Evolutionary conservation across 129 eudicot genomes (phyloP), one percentile per base, ranked within the genome.

Genomic region (Arctium minus): DNA sequence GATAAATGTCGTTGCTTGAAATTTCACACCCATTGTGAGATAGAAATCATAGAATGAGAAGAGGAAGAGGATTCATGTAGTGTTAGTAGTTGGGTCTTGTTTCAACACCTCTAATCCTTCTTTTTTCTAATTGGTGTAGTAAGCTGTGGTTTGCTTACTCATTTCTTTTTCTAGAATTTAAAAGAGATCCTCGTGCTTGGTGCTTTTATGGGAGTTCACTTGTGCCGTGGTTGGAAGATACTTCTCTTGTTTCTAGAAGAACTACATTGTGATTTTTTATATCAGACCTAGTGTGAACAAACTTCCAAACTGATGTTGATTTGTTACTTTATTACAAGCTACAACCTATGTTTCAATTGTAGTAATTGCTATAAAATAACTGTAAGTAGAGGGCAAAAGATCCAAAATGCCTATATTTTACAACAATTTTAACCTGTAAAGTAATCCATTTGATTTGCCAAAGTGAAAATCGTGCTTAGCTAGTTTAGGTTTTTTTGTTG

Each of bases 321-420:
- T 78, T 78, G 81, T 37, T 62, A 64, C 36, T 9, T 5, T 78
- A 32, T 29, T 35, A 64, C 81, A 64, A 36, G 73, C 10, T 78
- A 6, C 27, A 13, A 80, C 38, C 36, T 53, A 35, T 35, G 3
- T 48, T 65, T 22, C 56, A 13, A 11, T 71, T 77, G 36, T 36
- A 31, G 77, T 72, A 18, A n/a, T 60, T 53, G 38, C 18, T 72
- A 50, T 33, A 27, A 50, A 29, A 2, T 18, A 8, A 69, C 48
- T 76, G 12, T 32, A 13, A 77, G 29, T 1, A 36, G 46, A 7
- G 37, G 31, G 80, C 13, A 22, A 22, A 37, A 39, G 18, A 36
- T 77, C 70, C 56, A 48, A 60, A 39, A 60, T 62, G 17, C n/a
- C 8, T 37, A 18, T 22, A 77, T 9, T 10, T 3, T 17, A 64